A percentile compares a stretch with the other conserved stretches of the same genome.
These are phyloP conservation scores for Tolypocladium sp. DNA, from an alignment of 2,329 filamentous ascomycete genomes.

Conservation along the genomic window DNA sequence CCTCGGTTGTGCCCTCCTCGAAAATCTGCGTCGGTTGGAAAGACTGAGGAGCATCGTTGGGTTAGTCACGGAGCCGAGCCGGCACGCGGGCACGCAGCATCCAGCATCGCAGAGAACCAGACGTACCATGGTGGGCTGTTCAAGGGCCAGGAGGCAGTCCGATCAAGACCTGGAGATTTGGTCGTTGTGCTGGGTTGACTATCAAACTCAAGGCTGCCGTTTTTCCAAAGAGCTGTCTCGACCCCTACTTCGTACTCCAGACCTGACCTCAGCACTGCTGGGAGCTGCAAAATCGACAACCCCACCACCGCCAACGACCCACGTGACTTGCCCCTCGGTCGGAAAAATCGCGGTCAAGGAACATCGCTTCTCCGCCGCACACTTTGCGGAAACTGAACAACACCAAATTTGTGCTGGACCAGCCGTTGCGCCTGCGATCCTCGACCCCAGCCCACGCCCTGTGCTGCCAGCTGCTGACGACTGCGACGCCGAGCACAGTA, in stretches of 20 bases:
- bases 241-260: neutral
- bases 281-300: constrained; percentile 2
- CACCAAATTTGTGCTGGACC: constrained; percentile 27
- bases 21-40: constrained; percentile 96
- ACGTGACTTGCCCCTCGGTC: constrained; percentile 33
- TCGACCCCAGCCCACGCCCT: neutral
- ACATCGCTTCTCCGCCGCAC: constrained; percentile 31
- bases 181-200: neutral
- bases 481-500: neutral
- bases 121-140: neutral
- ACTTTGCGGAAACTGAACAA: constrained; percentile 27
- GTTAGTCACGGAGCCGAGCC: constrained; percentile 5
- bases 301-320: constrained; percentile 8
- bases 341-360: constrained; percentile 20
- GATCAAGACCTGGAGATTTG: neutral
- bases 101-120: neutral
- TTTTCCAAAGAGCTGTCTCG: neutral
- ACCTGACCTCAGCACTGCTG: neutral
- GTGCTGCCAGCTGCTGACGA: neutral
- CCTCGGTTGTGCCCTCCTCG: constrained; percentile 90
- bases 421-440: neutral
- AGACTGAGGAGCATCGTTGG: constrained; percentile 28
- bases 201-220: neutral
- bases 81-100: no score
- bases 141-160: neutral